Evolutionary conservation across 2,329 filamentous ascomycete species (phyloP).

Genomic region (Macrophomina phaseolina): DNA sequence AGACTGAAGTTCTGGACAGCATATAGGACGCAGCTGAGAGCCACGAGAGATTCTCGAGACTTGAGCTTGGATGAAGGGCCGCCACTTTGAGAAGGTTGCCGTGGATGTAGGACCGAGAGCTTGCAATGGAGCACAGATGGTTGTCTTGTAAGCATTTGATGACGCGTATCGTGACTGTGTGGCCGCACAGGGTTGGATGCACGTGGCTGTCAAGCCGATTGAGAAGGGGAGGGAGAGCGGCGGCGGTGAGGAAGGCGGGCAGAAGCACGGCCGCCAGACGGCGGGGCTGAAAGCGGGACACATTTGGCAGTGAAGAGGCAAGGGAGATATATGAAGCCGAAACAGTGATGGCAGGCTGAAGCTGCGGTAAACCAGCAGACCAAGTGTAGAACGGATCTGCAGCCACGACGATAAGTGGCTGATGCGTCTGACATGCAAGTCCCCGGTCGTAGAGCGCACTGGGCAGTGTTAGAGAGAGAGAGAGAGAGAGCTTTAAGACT

Average conservation of each 20-base stretch:
- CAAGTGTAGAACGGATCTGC: not conserved
- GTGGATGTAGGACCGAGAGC: not conserved
- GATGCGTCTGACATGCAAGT: constrained; percentile 8
- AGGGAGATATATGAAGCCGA: not conserved
- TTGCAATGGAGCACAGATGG: not conserved
- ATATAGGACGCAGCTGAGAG: not conserved
- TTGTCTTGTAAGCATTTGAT: no score
- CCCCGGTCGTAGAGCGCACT: not conserved
- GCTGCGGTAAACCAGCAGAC: not conserved
- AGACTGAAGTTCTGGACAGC: not conserved
- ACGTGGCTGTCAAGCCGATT: no score
- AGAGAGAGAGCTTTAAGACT: no score
- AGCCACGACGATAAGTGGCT: not conserved
- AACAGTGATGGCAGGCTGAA: not conserved
- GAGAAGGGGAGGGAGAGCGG: no score
- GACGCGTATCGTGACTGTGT: no score
- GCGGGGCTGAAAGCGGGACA: no score
- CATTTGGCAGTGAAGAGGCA: not conserved
- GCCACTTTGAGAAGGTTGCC: not conserved
- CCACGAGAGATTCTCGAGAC: not conserved
- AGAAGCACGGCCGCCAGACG: no score
- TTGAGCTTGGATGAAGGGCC: not conserved
- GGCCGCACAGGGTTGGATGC: no score
- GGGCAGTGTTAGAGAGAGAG: not conserved
- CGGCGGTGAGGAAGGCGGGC: no score